A percentile compares a stretch with the other conserved stretches of the same genome.
These are phyloP conservation scores for Pseudocercospora eumusae DNA, from an alignment of 2,329 filamentous ascomycete genomes.

Conservation along the genomic window DNA sequence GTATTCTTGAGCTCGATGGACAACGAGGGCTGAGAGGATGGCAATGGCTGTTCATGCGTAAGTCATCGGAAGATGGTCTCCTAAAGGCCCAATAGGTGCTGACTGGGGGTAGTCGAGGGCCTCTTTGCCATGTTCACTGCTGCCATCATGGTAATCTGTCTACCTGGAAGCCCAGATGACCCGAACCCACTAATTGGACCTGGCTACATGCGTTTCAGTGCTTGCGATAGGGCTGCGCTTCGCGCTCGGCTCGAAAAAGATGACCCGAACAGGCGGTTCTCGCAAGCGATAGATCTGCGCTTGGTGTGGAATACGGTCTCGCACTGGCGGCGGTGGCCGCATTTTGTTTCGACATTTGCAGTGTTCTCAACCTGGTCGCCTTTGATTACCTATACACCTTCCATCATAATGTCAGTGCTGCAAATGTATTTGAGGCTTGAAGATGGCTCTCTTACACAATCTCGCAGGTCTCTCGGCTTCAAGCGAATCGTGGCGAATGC, in stretches of 20 bases:
- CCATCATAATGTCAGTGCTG: conserved; percentile 37
- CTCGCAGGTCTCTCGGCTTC: conserved; percentile 44
- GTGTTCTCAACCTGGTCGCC: conserved; percentile 58
- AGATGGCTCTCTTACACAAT: neutral
- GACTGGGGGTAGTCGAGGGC: conserved; percentile 6
- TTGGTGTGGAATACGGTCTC: conserved; percentile 12
- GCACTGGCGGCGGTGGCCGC: conserved; percentile 15
- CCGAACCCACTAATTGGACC: conserved; percentile 13
- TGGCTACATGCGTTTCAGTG: conserved; percentile 4
- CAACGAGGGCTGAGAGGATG: conserved; percentile 3
- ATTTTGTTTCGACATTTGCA: conserved; percentile 44
- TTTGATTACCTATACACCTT: conserved; percentile 55
- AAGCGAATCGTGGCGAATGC: conserved; percentile 51
- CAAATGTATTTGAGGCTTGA: neutral
- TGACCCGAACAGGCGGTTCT: neutral
- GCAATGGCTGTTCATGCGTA: conserved; percentile 14
- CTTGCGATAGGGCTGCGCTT: conserved; percentile 3
- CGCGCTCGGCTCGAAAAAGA: neutral
- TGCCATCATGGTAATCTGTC: conserved; percentile 6
- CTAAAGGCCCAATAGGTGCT: too few relatives aligned
- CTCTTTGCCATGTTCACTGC: conserved; percentile 6
- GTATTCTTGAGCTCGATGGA: conserved; percentile 10
- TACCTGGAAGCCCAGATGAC: conserved; percentile 11
- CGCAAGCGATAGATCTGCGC: conserved; percentile 1
- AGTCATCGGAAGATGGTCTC: too few relatives aligned